These are phyloP conservation scores for Thozetella sp. DNA, from an alignment of 495 filamentous ascomycete genomes.

Conservation along the genomic window DNA sequence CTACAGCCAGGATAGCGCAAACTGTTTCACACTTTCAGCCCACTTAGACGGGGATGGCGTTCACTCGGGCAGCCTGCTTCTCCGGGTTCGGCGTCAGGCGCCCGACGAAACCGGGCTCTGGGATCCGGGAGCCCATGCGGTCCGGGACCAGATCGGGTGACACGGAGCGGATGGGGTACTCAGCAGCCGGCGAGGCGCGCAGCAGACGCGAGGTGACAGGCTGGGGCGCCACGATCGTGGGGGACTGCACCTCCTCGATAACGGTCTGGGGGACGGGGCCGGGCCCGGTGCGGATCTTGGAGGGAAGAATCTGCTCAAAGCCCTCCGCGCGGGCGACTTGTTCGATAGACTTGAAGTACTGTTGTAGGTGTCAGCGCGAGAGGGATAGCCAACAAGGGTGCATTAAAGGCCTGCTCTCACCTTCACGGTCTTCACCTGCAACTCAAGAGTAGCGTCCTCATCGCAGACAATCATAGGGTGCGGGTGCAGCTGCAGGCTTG, in stretches of 20 bases:
- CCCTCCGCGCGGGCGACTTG: constrained; percentile 56
- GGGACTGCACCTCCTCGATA: constrained; percentile 35
- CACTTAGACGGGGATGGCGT: neutral
- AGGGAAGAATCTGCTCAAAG: constrained; percentile 60
- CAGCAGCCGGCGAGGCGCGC: constrained; percentile 42
- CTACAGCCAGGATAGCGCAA: too few relatives aligned
- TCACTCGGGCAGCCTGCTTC: constrained; percentile 15
- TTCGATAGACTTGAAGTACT: constrained; percentile 75
- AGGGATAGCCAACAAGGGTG: neutral
- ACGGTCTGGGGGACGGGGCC: constrained; percentile 22
- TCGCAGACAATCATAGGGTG: constrained; percentile 83
- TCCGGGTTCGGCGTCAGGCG: constrained; percentile 44
- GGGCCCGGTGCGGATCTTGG: constrained; percentile 40
- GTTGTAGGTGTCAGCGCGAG: constrained; percentile 5
- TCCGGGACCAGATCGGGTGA: constrained; percentile 64
- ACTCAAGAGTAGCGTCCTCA: constrained; percentile 80
- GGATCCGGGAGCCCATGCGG: constrained; percentile 67
- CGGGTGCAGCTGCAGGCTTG: constrained; percentile 76
- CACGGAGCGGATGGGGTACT: constrained; percentile 48
- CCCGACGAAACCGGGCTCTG: constrained; percentile 49
- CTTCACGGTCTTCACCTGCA: constrained; percentile 87
- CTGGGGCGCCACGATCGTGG: constrained; percentile 45
- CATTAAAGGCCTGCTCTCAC: constrained; percentile 24
- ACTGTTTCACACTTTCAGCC: neutral
- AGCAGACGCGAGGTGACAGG: constrained; percentile 48